These are phyloP conservation scores for Iris pallida DNA, from an alignment of 116 monocot genomes.

Conservation along the genomic window DNA sequence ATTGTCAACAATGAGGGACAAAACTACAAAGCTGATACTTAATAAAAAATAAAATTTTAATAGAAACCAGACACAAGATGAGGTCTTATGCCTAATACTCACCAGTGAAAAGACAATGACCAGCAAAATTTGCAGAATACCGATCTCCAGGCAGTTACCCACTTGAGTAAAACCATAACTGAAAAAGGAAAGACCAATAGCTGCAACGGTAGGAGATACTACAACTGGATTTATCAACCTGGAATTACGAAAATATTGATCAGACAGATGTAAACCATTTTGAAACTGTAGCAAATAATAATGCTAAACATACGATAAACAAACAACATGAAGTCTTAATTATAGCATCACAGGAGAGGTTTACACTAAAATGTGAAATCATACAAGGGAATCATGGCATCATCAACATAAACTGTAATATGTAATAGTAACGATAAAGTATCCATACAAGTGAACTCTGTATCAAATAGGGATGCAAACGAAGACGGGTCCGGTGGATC, in stretches of 20 bases:
- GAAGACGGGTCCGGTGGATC: too few relatives aligned
- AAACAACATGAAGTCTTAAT: too few relatives aligned
- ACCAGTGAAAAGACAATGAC: slow-evolving; percentile 85
- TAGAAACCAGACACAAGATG: background rate
- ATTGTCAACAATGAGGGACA: background rate
- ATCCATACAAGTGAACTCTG: too few relatives aligned
- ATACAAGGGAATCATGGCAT: too few relatives aligned
- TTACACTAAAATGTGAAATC: too few relatives aligned
- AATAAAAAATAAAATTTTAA: background rate
- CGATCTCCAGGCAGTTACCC: slow-evolving; percentile 84
- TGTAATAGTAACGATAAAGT: too few relatives aligned
- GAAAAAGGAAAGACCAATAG: slow-evolving; percentile 97
- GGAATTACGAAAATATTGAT: slow-evolving; percentile 5
- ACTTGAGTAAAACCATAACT: slow-evolving; percentile 90
- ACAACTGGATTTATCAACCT: slow-evolving; percentile 97
- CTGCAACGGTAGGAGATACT: slow-evolving; percentile 83
- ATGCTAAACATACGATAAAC: too few relatives aligned
- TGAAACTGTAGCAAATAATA: too few relatives aligned
- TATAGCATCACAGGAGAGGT: too few relatives aligned
- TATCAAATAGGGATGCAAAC: too few relatives aligned
- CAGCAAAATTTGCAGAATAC: slow-evolving; percentile 75
- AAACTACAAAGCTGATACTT: background rate
- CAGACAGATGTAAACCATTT: too few relatives aligned
- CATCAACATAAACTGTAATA: too few relatives aligned
- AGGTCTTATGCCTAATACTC: slow-evolving; percentile 22